phyloP scores from a whole-genome alignment of 257 asterid genomes.

The Echites panduratus region DNA sequence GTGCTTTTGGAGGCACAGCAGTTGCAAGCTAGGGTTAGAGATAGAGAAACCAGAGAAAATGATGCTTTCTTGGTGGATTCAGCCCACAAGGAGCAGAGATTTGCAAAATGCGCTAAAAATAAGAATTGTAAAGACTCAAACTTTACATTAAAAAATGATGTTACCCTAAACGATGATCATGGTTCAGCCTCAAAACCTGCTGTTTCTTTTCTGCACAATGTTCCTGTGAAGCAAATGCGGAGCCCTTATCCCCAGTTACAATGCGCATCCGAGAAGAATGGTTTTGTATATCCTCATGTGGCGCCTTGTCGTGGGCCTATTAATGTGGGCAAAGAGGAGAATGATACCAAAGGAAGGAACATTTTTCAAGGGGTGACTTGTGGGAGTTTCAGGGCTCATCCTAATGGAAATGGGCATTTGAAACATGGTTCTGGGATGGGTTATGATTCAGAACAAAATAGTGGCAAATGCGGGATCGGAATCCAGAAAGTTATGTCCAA shows the following conservation, averaged over 20 bases:
- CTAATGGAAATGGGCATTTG: slow-evolving; percentile 9
- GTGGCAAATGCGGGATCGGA: neutral
- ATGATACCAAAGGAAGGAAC: slow-evolving; percentile 5
- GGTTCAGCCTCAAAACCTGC: neutral
- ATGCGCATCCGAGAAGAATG: slow-evolving; percentile 1
- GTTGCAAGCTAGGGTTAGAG: slow-evolving; percentile 25
- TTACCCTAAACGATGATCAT: slow-evolving; percentile 5
- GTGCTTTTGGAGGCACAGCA: slow-evolving; percentile 30
- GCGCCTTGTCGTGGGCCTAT: slow-evolving; percentile 2
- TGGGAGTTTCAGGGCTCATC: slow-evolving; percentile 15
- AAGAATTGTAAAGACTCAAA: slow-evolving; percentile 17
- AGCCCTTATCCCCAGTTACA: neutral
- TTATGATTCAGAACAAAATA: slow-evolving; percentile 28
- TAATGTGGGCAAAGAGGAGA: neutral
- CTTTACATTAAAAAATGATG: slow-evolving; percentile 19
- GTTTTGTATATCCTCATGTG: neutral
- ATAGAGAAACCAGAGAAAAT: slow-evolving; percentile 38
- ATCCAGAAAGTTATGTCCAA: slow-evolving; percentile 14
- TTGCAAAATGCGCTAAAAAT: neutral
- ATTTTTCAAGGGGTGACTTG: slow-evolving; percentile 13
- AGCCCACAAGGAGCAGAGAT: slow-evolving; percentile 6
- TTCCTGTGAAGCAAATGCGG: neutral
- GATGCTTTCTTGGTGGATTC: slow-evolving; percentile 21
- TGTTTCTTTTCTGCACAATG: slow-evolving; percentile 5
- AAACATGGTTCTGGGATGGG: slow-evolving; percentile 15